Evolutionary conservation across 768 basidiomycete genomes (phyloP), one percentile per base, ranked within the genome.

Genomic region (Cystobasidium onofrii): DNA sequence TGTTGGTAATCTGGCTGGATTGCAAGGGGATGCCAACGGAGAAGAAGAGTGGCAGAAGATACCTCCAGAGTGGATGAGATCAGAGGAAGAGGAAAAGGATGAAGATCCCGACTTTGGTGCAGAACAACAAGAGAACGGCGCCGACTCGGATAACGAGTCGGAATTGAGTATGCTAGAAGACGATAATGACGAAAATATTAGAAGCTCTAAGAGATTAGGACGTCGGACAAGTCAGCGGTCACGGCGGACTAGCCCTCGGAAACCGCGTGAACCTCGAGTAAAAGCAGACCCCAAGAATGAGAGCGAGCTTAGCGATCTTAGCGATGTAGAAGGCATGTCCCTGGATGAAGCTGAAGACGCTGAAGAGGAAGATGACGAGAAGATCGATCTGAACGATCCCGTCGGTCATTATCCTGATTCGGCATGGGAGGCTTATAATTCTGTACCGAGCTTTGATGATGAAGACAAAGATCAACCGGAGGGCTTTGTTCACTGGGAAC

Each of bases 1-100:
- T 29, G 27, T 31, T 12, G 44, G 27, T 12, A 50, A 67, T 31
- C 9, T 67, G 23, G n/a, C 65, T 15, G 39, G 13, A 15, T 17
- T 39, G 6, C 36, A 4, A 13, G 36, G 36, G 18, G 3, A 18
- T 80, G 81, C 52, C 84, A 79, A 33, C 18, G 63, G 29, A 20
- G 73, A 64, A 12, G 73, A 73, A 20, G 73, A 52, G 15, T 73
- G 73, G 73, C 39, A 73, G 63, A 29, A 64, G 29, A 52, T 73
- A 9, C 73, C 73, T 4, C 41, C 62, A 27, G 73, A 73, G 23
- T 73, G 73, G 73, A 62, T 73, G 27, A 46, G 44, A 25, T 36
- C 73, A 54, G 57, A 74, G 15, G 66, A 31, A 23, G n/a, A 52
- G 18, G 55, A 61, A 25, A 36, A n/a, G 17, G 46, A 75, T 44